Evolutionary conservation across 257 asterid species (phyloP), one percentile per base, ranked within the genome.

Genomic region (Salvia rosmarinus): DNA sequence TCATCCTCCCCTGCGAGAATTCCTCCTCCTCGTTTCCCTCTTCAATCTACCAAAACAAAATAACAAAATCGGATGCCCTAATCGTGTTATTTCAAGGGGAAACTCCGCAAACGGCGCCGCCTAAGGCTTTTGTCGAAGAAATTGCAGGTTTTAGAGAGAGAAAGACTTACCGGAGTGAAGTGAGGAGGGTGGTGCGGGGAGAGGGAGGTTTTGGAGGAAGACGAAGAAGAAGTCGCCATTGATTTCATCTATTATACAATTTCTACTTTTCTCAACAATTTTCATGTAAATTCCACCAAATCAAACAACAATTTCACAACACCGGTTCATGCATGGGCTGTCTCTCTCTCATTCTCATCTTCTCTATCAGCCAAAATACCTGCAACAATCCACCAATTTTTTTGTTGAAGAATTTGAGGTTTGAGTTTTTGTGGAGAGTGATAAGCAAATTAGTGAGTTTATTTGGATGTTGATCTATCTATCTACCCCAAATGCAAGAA

Each of bases 1-100:
- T 88, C 73, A 61, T 77, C 9, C 90, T 75, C 37, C 88, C 93
- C 68, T 80, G 90, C 23, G 95, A 87, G 40, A 75, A 78, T 54
- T 86, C 96, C 21, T 91, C 99, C 1, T 94, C 99, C 67, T 91
- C 98, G 56, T 89, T 89, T 0, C 98, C 96, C 81, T 94, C 99
- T 80, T 86, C 96, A 72, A 94, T 91, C 99, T 94, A 66, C 6
- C 23, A 39, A 40, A 7, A 42, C 8, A 50, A 16, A 14, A 1
- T 0, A 5, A 12, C 0, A 11, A 37, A 6, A 37, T 37, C 42
- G 42, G 7, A 5, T 37, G 42, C 42, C 42, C 42, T 37, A 37
- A 37, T 37, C 7, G 7, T 28, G 4, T 28, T 28, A 1, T 28
- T 28, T 28, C 32, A 28, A 28, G 32, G 32, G 32, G 32, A 28